Percentiles rank a stretch among this genome's conserved stretches.
These are phyloP conservation scores for Simmondsia chinensis DNA, from an alignment of 148 eudicot species.

Conservation along the genomic window DNA sequence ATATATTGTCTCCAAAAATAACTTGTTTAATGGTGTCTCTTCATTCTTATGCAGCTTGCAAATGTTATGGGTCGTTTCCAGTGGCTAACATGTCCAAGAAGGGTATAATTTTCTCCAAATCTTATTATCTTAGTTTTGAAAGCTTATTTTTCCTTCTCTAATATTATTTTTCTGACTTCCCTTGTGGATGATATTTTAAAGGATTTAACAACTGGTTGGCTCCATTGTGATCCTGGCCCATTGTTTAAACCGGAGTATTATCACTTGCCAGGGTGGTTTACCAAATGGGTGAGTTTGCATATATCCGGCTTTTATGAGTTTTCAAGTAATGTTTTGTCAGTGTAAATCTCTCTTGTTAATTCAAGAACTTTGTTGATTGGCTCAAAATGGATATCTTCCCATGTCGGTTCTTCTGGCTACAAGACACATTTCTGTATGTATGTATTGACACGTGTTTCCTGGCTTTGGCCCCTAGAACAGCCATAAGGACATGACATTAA, in stretches of 20 bases:
- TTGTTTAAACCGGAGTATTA: constrained; percentile 66
- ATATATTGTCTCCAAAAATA: too few relatives aligned
- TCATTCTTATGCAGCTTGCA: constrained; percentile 59
- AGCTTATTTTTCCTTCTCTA: constrained; percentile 1
- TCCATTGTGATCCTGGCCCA: constrained; percentile 89
- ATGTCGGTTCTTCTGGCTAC: not conserved
- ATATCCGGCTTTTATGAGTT: not conserved
- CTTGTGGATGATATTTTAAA: constrained; percentile 9
- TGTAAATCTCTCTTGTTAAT: not conserved
- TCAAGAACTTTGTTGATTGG: constrained; percentile 1
- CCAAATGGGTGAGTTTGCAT: constrained; percentile 63
- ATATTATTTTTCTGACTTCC: not conserved
- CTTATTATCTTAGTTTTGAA: too few relatives aligned
- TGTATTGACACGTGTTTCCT: too few relatives aligned
- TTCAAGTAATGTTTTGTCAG: not conserved
- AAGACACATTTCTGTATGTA: too few relatives aligned
- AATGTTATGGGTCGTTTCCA: constrained; percentile 75
- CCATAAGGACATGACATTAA: too few relatives aligned
- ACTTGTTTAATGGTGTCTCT: too few relatives aligned
- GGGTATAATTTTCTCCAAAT: constrained; percentile 34
- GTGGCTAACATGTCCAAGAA: constrained; percentile 96
- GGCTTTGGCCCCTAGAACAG: too few relatives aligned
- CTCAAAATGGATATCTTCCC: not conserved
- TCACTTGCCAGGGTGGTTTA: constrained; percentile 52
- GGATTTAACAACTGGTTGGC: constrained; percentile 98